Evolutionary conservation across 1,284 basidiomycete species (phyloP), one percentile per base, ranked within the genome.

Genomic region (Malassezia furfur): DNA sequence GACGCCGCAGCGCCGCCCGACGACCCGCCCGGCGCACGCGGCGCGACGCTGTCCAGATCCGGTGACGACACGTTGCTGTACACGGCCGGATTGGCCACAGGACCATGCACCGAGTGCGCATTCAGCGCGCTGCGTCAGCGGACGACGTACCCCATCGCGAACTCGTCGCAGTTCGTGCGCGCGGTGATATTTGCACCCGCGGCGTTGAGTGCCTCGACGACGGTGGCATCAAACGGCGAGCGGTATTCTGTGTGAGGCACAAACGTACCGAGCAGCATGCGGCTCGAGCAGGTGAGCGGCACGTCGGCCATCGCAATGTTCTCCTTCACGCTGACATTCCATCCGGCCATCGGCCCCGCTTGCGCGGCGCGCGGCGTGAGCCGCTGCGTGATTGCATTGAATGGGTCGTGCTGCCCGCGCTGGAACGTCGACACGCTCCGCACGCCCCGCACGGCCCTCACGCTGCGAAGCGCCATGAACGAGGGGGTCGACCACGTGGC

Each of bases 111-210:
- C 0, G 70, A 65, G 49, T 72, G 63, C 19, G 59, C 48, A 48
- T 72, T 74, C 1, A 57, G 36, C 14, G 41, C 50, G 22, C 45
- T 47, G 45, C 3, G n/a, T 32, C 6, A 32, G 22, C 30, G 17
- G 2, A 1, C 6, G 39, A 38, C 59, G 11, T 65, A 70, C 1
- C 93, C 93, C 93, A 98, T 98, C 0, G 91, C 91, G 76, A 98
- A 98, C 75, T 96, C 93, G 73, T 98, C 93, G 76, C 90, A 91
- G 72, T 96, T 96, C 0, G 91, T 86, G 77, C 93, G 93, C 2
- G 89, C 91, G 0, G 85, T 70, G 12, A 96, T 81, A 9, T 80
- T 74, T 0, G 85, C 89, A 1, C 89, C 91, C 0, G 81, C 79
- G 0, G 77, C 61, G 1, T 80, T 77, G 0, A 98, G 77, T 2